Base-by-base conservation (phyloP, 305 asterid genomes). In the Euphrasia arctica region DNA sequence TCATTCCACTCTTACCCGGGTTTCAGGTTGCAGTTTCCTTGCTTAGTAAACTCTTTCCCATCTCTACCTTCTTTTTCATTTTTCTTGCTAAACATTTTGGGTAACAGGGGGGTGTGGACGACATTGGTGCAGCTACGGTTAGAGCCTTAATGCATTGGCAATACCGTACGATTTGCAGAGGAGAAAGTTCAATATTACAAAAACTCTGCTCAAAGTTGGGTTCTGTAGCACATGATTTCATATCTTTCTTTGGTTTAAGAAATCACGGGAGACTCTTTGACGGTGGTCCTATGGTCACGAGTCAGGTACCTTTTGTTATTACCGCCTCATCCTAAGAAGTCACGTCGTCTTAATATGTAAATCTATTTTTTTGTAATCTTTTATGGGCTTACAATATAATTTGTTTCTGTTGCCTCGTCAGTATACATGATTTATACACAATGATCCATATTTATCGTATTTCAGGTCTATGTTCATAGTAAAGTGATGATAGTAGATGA, bases 101-200 rank as follows among this genome's bases (percentile, higher is more conserved):
- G 77, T 54, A 76, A 60, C 82, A 92, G 98, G 98, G 98, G 18
- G 96, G 98, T 70, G 83, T 92, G 58, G 96, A 92, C 78, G 98
- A 92, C 50, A 72, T 74, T 63, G 98, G 97, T 51, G 98, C 98
- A 63, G 98, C 98, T 68, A 85, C 98, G 45, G 97, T 92, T 68
- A 78, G 98, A 79, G 98, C 97, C 71, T 73, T 92, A 70, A 85
- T 87, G 96, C 98, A 92, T 67, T 92, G 98, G 98, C 98, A 92
- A 65, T 89, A 89, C 70, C 90, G 96, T 67, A 85, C 98, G 7
- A 89, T 92, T 80, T 85, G 84, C 78, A 77, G 90, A 74, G 88
- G 90, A 51, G 86, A 82, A 68, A 74, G 75, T 70, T 92, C 98
- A 45, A 84, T 89, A 82, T 58, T 92, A 79, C 87, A 89, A 70